phyloP scores from a whole-genome alignment of 2,329 filamentous ascomycete species.

The Aspergillus vadensis region DNA sequence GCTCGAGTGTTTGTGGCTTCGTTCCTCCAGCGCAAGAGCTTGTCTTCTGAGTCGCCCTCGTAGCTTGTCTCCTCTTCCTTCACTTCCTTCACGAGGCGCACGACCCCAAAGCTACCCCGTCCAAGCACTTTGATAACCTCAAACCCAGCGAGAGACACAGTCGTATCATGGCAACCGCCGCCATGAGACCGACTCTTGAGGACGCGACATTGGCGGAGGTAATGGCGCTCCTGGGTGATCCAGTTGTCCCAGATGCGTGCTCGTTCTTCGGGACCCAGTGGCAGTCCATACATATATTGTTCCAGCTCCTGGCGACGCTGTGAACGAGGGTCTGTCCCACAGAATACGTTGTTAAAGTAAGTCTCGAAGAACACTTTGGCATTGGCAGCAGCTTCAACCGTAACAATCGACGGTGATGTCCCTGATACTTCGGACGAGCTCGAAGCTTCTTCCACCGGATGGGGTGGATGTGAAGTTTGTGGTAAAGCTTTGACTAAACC shows the following conservation, averaged over 20 bases:
- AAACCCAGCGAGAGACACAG: constrained; percentile 65
- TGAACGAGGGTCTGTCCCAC: constrained; percentile 59
- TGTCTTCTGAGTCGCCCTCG: neutral
- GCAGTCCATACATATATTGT: constrained; percentile 59
- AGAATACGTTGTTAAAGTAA: constrained; percentile 72
- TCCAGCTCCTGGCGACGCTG: constrained; percentile 66
- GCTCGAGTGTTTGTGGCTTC: constrained; percentile 18
- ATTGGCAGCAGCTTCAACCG: constrained; percentile 75
- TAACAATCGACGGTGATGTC: constrained; percentile 48
- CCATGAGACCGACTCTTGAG: constrained; percentile 64
- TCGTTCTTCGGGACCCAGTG: constrained; percentile 59
- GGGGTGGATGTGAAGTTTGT: constrained; percentile 1
- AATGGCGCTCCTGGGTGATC: constrained; percentile 67
- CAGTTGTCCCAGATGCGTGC: constrained; percentile 61
- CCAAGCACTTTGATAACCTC: constrained; percentile 80
- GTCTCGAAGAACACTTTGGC: constrained; percentile 87
- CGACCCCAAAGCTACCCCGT: constrained; percentile 92
- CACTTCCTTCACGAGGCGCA: constrained; percentile 77
- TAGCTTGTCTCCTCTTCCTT: neutral
- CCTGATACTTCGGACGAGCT: constrained; percentile 17
- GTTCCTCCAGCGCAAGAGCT: constrained; percentile 9
- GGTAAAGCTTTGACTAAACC: constrained; percentile 17
- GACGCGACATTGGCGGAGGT: constrained; percentile 72
- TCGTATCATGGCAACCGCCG: constrained; percentile 43
- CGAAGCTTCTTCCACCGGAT: constrained; percentile 4